Percentiles rank a stretch among this genome's conserved stretches.
These are phyloP conservation scores for Tolypocladium ophioglossoides DNA, from an alignment of 2,329 filamentous ascomycete genomes.

Conservation along the genomic window DNA sequence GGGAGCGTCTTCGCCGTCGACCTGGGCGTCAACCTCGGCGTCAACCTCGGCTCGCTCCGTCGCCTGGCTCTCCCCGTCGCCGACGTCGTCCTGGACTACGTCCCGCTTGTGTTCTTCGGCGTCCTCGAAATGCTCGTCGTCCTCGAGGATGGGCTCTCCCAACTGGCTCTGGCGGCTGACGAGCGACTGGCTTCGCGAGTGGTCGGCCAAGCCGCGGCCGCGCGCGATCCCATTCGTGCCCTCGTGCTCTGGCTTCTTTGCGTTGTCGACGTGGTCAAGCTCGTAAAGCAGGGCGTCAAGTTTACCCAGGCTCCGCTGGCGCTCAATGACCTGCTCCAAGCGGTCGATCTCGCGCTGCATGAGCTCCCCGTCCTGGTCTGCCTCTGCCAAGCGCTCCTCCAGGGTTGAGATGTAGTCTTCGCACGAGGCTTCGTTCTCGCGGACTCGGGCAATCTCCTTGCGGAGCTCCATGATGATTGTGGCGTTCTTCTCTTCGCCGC, in stretches of 20 bases:
- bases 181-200: conserved; percentile 44
- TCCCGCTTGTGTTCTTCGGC: conserved; percentile 31
- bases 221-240: conserved; percentile 27
- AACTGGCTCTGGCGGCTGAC: conserved; percentile 43
- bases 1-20: conserved; percentile 35
- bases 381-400: conserved; percentile 88
- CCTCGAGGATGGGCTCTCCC: conserved; percentile 45
- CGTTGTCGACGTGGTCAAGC: conserved; percentile 65
- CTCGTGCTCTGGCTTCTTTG: conserved; percentile 25
- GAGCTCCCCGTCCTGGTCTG: conserved; percentile 88
- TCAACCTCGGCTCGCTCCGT: not conserved
- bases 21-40: not conserved
- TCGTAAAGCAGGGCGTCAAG: conserved; percentile 88
- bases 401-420: conserved; percentile 97
- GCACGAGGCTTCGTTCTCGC: conserved; percentile 80
- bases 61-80: not conserved
- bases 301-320: conserved; percentile 89
- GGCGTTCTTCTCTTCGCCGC: conserved; percentile 85
- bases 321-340: conserved; percentile 88
- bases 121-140: conserved; percentile 36
- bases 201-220: conserved; percentile 35
- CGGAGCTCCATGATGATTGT: conserved; percentile 77
- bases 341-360: conserved; percentile 96
- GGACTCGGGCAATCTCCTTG: conserved; percentile 78
- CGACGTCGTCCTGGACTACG: not conserved